These are phyloP conservation scores for Backusella liffmaniae DNA, from an alignment of 192 early-diverging fungal genomes.

Conservation along the genomic window DNA sequence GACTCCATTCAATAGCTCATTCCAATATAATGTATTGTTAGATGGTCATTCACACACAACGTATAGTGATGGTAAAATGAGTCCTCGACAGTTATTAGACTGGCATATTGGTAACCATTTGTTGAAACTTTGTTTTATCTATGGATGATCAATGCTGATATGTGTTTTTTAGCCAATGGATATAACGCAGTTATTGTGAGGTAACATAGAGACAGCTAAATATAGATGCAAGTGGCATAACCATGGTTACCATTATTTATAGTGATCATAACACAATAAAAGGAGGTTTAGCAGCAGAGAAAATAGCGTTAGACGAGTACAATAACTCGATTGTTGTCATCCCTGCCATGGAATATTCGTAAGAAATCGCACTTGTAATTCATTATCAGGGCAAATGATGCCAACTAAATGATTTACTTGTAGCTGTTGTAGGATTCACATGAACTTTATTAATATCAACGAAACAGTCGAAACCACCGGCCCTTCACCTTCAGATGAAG, in stretches of 20 bases:
- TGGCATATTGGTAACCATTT: slow-evolving; percentile 57
- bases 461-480: slow-evolving; percentile 45
- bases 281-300: slow-evolving; percentile 60
- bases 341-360: slow-evolving; percentile 68
- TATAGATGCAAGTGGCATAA: neutral
- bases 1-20: slow-evolving; percentile 35
- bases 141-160: neutral
- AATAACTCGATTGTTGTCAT: slow-evolving; percentile 56
- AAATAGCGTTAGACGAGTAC: slow-evolving; percentile 52
- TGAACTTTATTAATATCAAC: slow-evolving; percentile 69
- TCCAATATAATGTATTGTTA: slow-evolving; percentile 56
- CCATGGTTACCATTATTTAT: neutral
- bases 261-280: slow-evolving; percentile 69
- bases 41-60: slow-evolving; percentile 68
- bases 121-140: neutral
- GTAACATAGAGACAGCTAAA: slow-evolving; percentile 10
- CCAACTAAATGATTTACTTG: neutral
- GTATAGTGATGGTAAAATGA: slow-evolving; percentile 60
- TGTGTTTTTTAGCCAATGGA: slow-evolving; percentile 53
- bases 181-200: slow-evolving; percentile 66
- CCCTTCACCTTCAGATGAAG: slow-evolving; percentile 59
- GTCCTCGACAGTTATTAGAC: slow-evolving; percentile 53
- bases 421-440: slow-evolving; percentile 67
- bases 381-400: neutral
- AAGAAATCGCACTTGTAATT: neutral